Percentiles rank a stretch among this genome's conserved stretches.
Evolutionary conservation across 148 eudicot species (phyloP).

Genomic region (Drosera capensis): DNA sequence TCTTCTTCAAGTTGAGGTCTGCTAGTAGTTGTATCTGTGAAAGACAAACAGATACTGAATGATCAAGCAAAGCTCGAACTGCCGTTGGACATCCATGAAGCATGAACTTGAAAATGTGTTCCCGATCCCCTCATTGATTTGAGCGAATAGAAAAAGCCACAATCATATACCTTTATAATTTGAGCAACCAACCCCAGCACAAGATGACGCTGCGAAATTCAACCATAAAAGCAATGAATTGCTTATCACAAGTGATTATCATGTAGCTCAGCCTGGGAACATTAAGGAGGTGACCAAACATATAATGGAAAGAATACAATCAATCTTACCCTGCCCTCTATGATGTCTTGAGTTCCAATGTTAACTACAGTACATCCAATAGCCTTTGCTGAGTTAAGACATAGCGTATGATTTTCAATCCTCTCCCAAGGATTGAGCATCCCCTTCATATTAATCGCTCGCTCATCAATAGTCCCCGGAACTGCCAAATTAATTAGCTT

Average conservation of each 20-base stretch:
- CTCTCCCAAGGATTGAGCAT: constrained; percentile 97
- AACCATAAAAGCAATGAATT: neutral
- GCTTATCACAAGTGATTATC: no score
- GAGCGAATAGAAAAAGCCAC: neutral
- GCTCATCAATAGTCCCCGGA: constrained; percentile 97
- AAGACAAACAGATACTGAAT: neutral
- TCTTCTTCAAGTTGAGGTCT: constrained; percentile 91
- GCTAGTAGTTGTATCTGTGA: constrained; percentile 90
- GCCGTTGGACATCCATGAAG: neutral
- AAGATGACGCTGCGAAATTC: constrained; percentile 71
- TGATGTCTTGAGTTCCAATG: constrained; percentile 88
- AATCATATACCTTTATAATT: constrained; percentile 86
- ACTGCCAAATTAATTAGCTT: constrained; percentile 98
- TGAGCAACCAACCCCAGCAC: constrained; percentile 94
- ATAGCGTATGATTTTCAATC: constrained; percentile 90
- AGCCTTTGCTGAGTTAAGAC: constrained; percentile 97
- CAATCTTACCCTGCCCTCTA: constrained; percentile 91
- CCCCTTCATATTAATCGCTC: constrained; percentile 82
- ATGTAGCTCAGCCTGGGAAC: no score
- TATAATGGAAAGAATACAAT: no score
- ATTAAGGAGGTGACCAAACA: no score
- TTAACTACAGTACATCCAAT: constrained; percentile 98
- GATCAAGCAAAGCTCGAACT: neutral
- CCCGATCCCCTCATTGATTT: no score
- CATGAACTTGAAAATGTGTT: neutral